phyloP scores from a whole-genome alignment of 2,329 filamentous ascomycete genomes.

The Scedosporium boydii region DNA sequence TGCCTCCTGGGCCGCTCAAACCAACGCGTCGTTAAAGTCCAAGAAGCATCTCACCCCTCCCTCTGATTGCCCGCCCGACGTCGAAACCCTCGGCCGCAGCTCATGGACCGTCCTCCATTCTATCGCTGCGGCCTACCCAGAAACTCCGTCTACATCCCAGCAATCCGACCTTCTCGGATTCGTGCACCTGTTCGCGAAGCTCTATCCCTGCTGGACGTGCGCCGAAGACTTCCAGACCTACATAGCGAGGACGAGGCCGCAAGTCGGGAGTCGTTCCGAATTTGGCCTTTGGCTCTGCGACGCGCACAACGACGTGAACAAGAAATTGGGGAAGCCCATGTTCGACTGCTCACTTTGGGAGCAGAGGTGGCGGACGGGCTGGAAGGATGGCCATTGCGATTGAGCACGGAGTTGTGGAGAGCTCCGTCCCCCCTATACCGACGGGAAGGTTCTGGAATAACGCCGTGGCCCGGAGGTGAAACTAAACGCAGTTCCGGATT shows the following conservation, averaged over 20 bases:
- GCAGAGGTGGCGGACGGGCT: conserved; percentile 89
- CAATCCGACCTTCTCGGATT: conserved; percentile 72
- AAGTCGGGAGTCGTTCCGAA: conserved; percentile 49
- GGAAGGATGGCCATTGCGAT: conserved; percentile 59
- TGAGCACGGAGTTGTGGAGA: conserved; percentile 17
- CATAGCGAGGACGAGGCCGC: conserved; percentile 62
- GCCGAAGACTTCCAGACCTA: conserved; percentile 84
- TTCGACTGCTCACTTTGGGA: conserved; percentile 92
- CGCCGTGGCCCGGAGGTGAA: too few species aligned
- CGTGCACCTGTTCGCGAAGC: conserved; percentile 66
- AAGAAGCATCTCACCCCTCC: conserved; percentile 18
- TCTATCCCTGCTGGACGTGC: conserved; percentile 95
- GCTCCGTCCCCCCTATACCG: not conserved
- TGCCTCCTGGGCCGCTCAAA: conserved; percentile 48
- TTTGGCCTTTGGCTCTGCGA: conserved; percentile 78
- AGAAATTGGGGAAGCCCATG: conserved; percentile 77
- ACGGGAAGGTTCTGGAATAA: too few species aligned
- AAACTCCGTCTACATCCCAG: conserved; percentile 53
- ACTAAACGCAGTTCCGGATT: too few species aligned
- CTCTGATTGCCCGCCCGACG: conserved; percentile 78
- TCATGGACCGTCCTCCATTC: conserved; percentile 93
- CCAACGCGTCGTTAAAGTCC: conserved; percentile 29
- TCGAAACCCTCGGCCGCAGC: conserved; percentile 74
- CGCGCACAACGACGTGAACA: conserved; percentile 80
- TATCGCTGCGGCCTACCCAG: conserved; percentile 80